Evolutionary conservation across 768 basidiomycete genomes (phyloP).

Genomic region (Chiua virens): DNA sequence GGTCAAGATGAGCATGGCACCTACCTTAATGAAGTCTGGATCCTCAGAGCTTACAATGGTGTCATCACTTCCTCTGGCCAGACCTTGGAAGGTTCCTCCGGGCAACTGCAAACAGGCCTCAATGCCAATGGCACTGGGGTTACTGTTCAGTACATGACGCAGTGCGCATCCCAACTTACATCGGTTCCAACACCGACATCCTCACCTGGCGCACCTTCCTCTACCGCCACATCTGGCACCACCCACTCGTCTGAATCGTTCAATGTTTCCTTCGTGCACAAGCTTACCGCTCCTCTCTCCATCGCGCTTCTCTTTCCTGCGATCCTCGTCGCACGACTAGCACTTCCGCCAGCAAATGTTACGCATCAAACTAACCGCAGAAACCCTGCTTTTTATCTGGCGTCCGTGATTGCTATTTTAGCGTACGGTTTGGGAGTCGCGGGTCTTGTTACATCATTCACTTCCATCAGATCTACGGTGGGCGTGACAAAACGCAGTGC

Average conservation of each 20-base stretch:
- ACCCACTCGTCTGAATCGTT: constrained; percentile 30
- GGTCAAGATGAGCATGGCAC: constrained; percentile 66
- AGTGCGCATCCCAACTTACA: constrained; percentile 51
- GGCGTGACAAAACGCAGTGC: constrained; percentile 33
- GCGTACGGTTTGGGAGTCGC: constrained; percentile 63
- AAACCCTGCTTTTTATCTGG: constrained; percentile 34
- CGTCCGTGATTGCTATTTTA: constrained; percentile 40
- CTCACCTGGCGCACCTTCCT: constrained; percentile 11
- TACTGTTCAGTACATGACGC: constrained; percentile 52
- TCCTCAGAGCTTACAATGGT: constrained; percentile 72
- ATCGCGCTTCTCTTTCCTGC: constrained; percentile 44
- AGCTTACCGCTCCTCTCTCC: constrained; percentile 49
- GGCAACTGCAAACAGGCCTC: constrained; percentile 59
- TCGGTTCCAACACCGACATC: constrained; percentile 25
- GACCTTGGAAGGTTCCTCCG: constrained; percentile 68
- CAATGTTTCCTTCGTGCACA: constrained; percentile 47
- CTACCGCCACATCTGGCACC: constrained; percentile 19
- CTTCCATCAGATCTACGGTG: constrained; percentile 41
- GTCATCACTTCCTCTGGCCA: constrained; percentile 52
- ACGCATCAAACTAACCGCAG: constrained; percentile 21
- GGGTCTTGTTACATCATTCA: constrained; percentile 64
- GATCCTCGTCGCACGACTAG: constrained; percentile 42
- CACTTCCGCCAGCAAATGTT: constrained; percentile 36
- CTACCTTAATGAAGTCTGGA: constrained; percentile 75
- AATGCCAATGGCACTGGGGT: constrained; percentile 71